A percentile compares a stretch with the other conserved stretches of the same genome.
Evolutionary conservation across 495 filamentous ascomycete species (phyloP).

Genomic region (Mycothermus thermophilus): DNA sequence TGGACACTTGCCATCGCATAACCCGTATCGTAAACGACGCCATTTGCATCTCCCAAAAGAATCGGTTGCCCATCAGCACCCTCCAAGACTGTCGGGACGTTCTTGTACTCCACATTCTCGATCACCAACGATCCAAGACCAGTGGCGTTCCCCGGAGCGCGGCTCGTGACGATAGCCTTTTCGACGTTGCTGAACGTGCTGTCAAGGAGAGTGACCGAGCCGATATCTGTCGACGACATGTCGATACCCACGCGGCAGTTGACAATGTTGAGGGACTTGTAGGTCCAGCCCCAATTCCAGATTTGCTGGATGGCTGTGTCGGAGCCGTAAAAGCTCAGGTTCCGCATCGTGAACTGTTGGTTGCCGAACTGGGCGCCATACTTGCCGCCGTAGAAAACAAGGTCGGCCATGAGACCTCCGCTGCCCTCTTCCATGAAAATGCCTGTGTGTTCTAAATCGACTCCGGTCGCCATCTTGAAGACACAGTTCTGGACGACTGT

Average conservation of each 20-base stretch:
- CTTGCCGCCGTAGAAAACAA: constrained; percentile 55
- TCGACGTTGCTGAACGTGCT: constrained; percentile 56
- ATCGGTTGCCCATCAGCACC: constrained; percentile 31
- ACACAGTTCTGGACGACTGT: constrained; percentile 76
- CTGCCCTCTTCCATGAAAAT: constrained; percentile 64
- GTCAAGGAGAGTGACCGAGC: constrained; percentile 68
- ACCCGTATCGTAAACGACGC: constrained; percentile 10
- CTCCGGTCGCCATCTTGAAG: constrained; percentile 53
- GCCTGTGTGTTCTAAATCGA: constrained; percentile 53
- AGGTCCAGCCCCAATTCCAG: constrained; percentile 82
- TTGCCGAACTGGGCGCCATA: constrained; percentile 52
- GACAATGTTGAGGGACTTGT: constrained; percentile 64
- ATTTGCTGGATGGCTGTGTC: constrained; percentile 75
- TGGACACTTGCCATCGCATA: constrained; percentile 25
- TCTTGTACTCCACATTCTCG: constrained; percentile 57
- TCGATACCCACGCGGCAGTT: constrained; percentile 64
- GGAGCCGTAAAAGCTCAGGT: constrained; percentile 70
- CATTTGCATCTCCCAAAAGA: constrained; percentile 23
- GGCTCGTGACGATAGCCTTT: constrained; percentile 44
- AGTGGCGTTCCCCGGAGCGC: constrained; percentile 42
- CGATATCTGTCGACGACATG: constrained; percentile 55
- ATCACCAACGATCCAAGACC: constrained; percentile 57
- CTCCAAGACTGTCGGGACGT: constrained; percentile 41
- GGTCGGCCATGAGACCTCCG: constrained; percentile 57
- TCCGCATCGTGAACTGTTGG: constrained; percentile 85